Evolutionary conservation across 2,329 filamentous ascomycete species (phyloP), one percentile per base, ranked within the genome.

Genomic region (Aspergillus awamori): DNA sequence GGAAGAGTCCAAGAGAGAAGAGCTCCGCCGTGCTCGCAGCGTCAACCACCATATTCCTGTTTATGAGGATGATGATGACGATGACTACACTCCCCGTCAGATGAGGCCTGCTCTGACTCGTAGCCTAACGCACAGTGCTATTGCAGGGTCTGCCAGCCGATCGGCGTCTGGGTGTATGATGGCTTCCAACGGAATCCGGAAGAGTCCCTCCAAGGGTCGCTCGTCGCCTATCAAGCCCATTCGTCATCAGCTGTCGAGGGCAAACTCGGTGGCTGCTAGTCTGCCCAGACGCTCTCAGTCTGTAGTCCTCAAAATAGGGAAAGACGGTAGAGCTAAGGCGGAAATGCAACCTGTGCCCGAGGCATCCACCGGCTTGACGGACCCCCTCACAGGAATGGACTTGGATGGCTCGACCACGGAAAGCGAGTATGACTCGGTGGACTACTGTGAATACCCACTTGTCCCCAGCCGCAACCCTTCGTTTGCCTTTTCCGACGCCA

Each of bases 261-360:
- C 76, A 6, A 72, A 68, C 58, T 76, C 76, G 7, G 60, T 69
- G 22, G 71, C 74, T 15, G 62, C 70, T 7, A 59, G 63, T 6
- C 49, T 77, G 26, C 71, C 76, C 38, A 68, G 68, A 45, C 76
- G 76, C 2, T 77, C 79, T 22, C 74, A 74, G 36, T 80, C 79
- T 6, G 69, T 83, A 17, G 74, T 81, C 5, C 71, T 83, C 22
- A 78, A 75, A n/a, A 81, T 83, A 62, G 80, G 80, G 60, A 76
- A 77, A 53, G 79, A 81, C 65, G 80, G 81, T 13, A 72, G 80
- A 58, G 81, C 81, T 28, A 82, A 79, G 67, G 77, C 80, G 4
- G 77, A 80, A 60, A 78, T 79, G 70, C 75, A 76, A 57, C 62
- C 77, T 6, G 67, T 77, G 15, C 64, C 70, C 15, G 70, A 75